phyloP scores from a whole-genome alignment of 208 protist genomes.

The Wallacemonas sp. region DNA sequence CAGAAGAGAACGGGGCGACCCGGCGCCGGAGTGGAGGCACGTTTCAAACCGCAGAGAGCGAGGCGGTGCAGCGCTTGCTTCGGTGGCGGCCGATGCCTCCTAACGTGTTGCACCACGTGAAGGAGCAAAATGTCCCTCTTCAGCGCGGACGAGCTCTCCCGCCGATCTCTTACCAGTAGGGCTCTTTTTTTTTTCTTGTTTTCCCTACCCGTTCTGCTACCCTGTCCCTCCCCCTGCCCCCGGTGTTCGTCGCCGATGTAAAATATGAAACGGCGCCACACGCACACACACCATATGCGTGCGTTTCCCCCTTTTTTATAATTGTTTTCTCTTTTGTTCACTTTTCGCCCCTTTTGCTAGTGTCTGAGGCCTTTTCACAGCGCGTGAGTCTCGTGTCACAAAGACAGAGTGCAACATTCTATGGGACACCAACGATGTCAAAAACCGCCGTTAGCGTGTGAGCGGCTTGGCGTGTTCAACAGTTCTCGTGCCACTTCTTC shows the following conservation, averaged over 20 bases:
- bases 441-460: too few species aligned
- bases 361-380: too few species aligned
- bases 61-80: constrained; percentile 69
- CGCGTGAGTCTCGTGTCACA: too few species aligned
- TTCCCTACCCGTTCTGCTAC: constrained; percentile 13
- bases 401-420: too few species aligned
- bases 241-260: neutral
- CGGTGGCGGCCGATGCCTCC: constrained; percentile 81
- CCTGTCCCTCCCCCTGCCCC: neutral
- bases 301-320: neutral
- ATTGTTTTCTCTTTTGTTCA: neutral
- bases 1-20: neutral
- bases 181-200: constrained; percentile 18
- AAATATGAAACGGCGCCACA: neutral
- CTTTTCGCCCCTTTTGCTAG: constrained; percentile 7
- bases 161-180: neutral
- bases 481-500: too few species aligned
- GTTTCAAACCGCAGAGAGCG: constrained; percentile 45
- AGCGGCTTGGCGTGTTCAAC: too few species aligned
- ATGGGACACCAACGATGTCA: too few species aligned
- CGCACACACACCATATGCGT: neutral
- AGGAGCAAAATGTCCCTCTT: constrained; percentile 46
- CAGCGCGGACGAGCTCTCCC: constrained; percentile 12
- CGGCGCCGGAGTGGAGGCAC: constrained; percentile 7
- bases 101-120: constrained; percentile 31